A percentile compares a stretch with the other conserved stretches of the same genome.
phyloP scores from a whole-genome alignment of 768 basidiomycete species.

The Rhizopogon rudus region DNA sequence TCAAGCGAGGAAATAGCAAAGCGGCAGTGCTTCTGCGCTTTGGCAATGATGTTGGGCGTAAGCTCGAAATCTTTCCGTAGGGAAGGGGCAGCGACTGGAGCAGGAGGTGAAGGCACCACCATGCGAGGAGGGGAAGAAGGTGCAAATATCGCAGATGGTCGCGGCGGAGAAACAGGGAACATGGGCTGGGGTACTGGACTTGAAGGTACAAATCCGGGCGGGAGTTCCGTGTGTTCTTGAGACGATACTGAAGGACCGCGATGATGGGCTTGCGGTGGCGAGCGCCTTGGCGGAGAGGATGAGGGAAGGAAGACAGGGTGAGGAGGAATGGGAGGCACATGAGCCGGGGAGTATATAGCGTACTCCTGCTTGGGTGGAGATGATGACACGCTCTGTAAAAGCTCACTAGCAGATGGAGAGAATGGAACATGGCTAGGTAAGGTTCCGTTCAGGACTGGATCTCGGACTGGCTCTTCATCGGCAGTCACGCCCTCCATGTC shows the following conservation, averaged over 20 bases:
- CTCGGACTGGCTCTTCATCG: conserved; percentile 22
- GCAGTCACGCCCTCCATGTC: conserved; percentile 34
- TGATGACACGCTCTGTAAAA: conserved; percentile 12
- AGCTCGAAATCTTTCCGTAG: conserved; percentile 36
- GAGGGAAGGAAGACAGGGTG: background rate
- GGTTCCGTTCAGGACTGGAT: conserved; percentile 9
- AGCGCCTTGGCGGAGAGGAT: background rate
- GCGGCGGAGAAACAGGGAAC: conserved; percentile 14
- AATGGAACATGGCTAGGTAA: conserved; percentile 12
- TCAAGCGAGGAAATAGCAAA: conserved; percentile 95
- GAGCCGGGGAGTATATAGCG: conserved; percentile 8
- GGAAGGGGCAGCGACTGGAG: conserved; percentile 6
- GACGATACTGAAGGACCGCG: conserved; percentile 6
- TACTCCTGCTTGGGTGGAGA: conserved; percentile 3
- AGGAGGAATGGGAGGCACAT: conserved; percentile 8
- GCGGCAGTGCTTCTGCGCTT: conserved; percentile 86
- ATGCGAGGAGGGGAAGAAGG: conserved; percentile 2
- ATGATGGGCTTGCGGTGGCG: conserved; percentile 11
- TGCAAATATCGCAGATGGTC: conserved; percentile 5
- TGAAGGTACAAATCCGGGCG: conserved; percentile 13
- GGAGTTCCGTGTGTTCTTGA: conserved; percentile 2
- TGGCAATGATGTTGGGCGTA: conserved; percentile 60
- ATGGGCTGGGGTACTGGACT: conserved; percentile 10
- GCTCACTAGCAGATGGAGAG: conserved; percentile 6
- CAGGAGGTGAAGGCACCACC: conserved; percentile 13